Evolutionary conservation across 2,329 filamentous ascomycete genomes (phyloP).

Genomic region (Pestalotiopsis fici): DNA sequence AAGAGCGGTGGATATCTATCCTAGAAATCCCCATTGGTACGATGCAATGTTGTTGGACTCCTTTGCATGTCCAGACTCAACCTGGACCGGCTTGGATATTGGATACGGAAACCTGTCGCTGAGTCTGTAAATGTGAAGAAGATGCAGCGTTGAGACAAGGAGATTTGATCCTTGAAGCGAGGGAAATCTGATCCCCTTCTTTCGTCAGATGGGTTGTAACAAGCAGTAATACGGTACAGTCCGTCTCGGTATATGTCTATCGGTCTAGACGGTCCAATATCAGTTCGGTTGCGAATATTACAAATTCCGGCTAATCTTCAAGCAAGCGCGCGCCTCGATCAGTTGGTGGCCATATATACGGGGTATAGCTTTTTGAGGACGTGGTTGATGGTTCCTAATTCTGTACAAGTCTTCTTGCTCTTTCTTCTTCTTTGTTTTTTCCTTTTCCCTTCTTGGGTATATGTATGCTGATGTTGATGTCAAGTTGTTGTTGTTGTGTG

Average conservation of each 20-base stretch:
- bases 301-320: background rate
- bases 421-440: background rate
- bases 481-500: background rate
- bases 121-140: background rate
- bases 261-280: background rate
- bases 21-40: constrained; percentile 57
- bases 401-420: background rate
- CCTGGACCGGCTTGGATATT: background rate
- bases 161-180: too few species aligned
- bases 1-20: constrained; percentile 51
- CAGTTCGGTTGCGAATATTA: background rate
- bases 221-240: background rate
- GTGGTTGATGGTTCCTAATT: background rate
- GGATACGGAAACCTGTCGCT: background rate
- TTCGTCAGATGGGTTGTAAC: background rate
- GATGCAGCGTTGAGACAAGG: background rate
- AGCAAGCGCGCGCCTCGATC: background rate
- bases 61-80: constrained; percentile 8
- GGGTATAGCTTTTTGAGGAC: background rate
- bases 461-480: background rate
- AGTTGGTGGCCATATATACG: background rate
- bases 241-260: background rate
- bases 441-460: background rate
- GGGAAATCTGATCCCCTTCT: too few species aligned
- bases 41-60: constrained; percentile 19